Evolutionary conservation across 192 early-diverging fungal genomes (phyloP), one percentile per base, ranked within the genome.

Genomic region (Lobosporangium transversale): DNA sequence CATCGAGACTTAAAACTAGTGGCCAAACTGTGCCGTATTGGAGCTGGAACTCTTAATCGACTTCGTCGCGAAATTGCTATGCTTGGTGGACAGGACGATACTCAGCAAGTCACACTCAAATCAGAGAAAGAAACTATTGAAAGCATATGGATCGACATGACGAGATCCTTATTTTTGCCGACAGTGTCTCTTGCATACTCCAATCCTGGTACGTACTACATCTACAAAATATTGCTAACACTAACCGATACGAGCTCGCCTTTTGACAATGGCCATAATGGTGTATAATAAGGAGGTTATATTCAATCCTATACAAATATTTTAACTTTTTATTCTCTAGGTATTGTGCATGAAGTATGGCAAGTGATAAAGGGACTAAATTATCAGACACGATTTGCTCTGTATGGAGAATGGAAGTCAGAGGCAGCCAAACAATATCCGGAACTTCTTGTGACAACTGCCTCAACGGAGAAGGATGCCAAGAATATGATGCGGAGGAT

Each of bases 371-470:
- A 84, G n/a, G 61, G 64, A 9, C 80, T 88, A 26, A 79, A 85
- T 14, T 92, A 86, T 42, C 70, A 85, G 63, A 83, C 80, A 40
- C 82, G 94, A 9, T 93, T 85, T 51, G 82, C 81, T 0, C 73
- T 94, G 1, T 95, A 95, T 70, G 91, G 89, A 3, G 92, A 94
- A 65, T 95, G 94, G 94, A 84, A 86, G 18, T 88, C 82, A 44
- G 73, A 81, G 4, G 78, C 87, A 23, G 86, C 88, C 37, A 79
- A 85, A 17, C 58, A 70, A 20, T 83, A 80, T 14, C 85, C 86
- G 0, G 88, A 91, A 54, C 67, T 91, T 26, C 57, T 70, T 42
- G 68, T 89, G 0, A 66, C 80, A 1, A 79, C 80, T 23, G 83
- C 80, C 0, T 73, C 70, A 12, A 83, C 81, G 21, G 81, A 84